phyloP scores from a whole-genome alignment of 1,284 basidiomycete genomes.

The Cryptococcus sp. region DNA sequence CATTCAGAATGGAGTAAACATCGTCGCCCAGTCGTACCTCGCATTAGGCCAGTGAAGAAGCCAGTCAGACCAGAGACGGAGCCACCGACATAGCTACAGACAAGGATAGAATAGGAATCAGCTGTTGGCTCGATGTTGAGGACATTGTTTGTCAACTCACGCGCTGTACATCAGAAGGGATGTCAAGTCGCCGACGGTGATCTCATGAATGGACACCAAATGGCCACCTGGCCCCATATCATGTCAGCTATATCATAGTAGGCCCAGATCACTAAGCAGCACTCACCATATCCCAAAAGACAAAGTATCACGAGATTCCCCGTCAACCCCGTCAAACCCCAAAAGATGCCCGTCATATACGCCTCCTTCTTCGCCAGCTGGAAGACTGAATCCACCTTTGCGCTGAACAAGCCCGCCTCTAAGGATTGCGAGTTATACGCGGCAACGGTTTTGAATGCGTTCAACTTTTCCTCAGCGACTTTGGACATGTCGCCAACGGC shows the following conservation, averaged over 20 bases:
- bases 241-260: not conserved
- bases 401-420: constrained; percentile 60
- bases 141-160: constrained; percentile 55
- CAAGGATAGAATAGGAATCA: constrained; percentile 1
- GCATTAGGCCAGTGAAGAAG: constrained; percentile 52
- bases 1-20: too few species aligned
- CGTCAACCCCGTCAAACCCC: constrained; percentile 87
- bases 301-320: constrained; percentile 90
- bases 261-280: not conserved
- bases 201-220: constrained; percentile 78
- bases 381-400: constrained; percentile 66
- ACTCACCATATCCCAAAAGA: constrained; percentile 80
- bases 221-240: constrained; percentile 64
- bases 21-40: too few species aligned
- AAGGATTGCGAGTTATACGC: constrained; percentile 73
- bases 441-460: constrained; percentile 90
- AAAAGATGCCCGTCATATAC: constrained; percentile 85
- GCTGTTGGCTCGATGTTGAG: not conserved
- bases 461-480: constrained; percentile 83
- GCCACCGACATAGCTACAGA: constrained; percentile 48
- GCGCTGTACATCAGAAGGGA: constrained; percentile 90
- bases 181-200: constrained; percentile 86
- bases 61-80: constrained; percentile 51
- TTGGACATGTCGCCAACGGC: constrained; percentile 93
- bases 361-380: constrained; percentile 81